These are phyloP conservation scores for Fusarium sp. DNA, from an alignment of 2,329 filamentous ascomycete genomes.

Conservation along the genomic window DNA sequence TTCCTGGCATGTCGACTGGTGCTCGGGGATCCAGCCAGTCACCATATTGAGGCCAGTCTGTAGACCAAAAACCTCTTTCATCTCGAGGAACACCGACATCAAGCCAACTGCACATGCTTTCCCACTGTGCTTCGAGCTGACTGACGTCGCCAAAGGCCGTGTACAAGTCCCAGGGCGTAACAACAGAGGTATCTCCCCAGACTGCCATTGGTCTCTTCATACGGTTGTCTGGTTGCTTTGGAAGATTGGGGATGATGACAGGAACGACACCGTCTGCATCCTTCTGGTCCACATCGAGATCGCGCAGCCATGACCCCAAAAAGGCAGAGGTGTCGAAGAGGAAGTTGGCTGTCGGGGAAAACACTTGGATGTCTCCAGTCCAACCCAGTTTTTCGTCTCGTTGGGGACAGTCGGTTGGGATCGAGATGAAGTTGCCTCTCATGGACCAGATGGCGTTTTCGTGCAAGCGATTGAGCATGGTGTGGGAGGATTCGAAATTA, in stretches of 20 bases:
- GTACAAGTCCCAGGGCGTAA: constrained; percentile 53
- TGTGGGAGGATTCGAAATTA: constrained; percentile 61
- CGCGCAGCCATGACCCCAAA: constrained; percentile 49
- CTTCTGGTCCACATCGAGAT: constrained; percentile 29
- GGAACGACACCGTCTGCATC: background rate
- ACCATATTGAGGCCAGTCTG: background rate
- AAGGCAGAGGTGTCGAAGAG: constrained; percentile 62
- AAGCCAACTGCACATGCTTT: constrained; percentile 53
- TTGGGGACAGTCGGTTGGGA: constrained; percentile 68
- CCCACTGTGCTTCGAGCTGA: constrained; percentile 51
- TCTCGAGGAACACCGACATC: constrained; percentile 31
- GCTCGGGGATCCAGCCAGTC: constrained; percentile 61
- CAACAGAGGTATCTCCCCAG: constrained; percentile 56
- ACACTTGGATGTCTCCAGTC: constrained; percentile 61
- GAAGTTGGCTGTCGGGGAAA: constrained; percentile 60
- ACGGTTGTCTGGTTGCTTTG: constrained; percentile 15
- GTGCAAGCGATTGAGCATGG: constrained; percentile 62
- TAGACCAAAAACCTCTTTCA: constrained; percentile 41
- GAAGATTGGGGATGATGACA: background rate
- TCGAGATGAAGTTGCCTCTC: constrained; percentile 65
- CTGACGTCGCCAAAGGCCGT: constrained; percentile 49
- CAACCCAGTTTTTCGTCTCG: constrained; percentile 63
- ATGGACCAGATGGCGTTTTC: constrained; percentile 65
- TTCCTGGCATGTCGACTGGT: constrained; percentile 51
- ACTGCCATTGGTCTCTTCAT: constrained; percentile 37